These are phyloP conservation scores for Trichoderma oligosporum DNA, from an alignment of 2,329 filamentous ascomycete species.

Conservation along the genomic window DNA sequence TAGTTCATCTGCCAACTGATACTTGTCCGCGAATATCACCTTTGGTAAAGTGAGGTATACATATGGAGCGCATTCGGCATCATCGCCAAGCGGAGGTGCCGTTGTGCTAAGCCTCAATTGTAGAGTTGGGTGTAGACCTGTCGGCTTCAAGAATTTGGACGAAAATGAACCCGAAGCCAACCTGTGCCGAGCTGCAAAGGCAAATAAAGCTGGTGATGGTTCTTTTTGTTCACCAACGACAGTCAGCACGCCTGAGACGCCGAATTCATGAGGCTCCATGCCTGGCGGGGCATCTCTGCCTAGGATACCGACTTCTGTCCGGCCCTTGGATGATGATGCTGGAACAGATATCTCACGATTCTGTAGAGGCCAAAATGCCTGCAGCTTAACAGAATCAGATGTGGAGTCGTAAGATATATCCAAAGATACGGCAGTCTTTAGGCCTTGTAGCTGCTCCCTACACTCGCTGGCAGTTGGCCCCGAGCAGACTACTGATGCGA, in stretches of 20 bases:
- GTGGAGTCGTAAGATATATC: constrained; percentile 75
- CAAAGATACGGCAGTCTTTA: constrained; percentile 56
- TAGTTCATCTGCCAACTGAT: constrained; percentile 72
- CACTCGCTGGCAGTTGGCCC: constrained; percentile 39
- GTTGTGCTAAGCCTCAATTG: constrained; percentile 59
- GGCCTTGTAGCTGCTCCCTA: constrained; percentile 40
- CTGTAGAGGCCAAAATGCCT: constrained; percentile 58
- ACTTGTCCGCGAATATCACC: constrained; percentile 78
- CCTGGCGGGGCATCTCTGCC: constrained; percentile 57
- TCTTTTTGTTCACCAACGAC: constrained; percentile 72
- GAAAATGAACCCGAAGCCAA: constrained; percentile 57
- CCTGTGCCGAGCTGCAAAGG: constrained; percentile 74
- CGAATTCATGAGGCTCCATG: constrained; percentile 68
- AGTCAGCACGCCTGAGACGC: constrained; percentile 72
- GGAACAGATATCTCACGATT: constrained; percentile 40
- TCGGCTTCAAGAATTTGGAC: constrained; percentile 63
- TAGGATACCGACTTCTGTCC: constrained; percentile 79
- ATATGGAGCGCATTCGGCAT: constrained; percentile 62
- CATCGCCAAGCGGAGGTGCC: constrained; percentile 40
- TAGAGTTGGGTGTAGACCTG: constrained; percentile 79
- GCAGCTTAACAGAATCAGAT: constrained; percentile 61
- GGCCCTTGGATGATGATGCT: constrained; percentile 42
- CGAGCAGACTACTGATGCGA: constrained; percentile 41
- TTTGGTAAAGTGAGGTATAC: constrained; percentile 80
- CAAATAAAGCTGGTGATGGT: constrained; percentile 74